Evolutionary conservation across 139 green algal species (phyloP), one percentile per base, ranked within the genome.

Genomic region (Chara braunii): DNA sequence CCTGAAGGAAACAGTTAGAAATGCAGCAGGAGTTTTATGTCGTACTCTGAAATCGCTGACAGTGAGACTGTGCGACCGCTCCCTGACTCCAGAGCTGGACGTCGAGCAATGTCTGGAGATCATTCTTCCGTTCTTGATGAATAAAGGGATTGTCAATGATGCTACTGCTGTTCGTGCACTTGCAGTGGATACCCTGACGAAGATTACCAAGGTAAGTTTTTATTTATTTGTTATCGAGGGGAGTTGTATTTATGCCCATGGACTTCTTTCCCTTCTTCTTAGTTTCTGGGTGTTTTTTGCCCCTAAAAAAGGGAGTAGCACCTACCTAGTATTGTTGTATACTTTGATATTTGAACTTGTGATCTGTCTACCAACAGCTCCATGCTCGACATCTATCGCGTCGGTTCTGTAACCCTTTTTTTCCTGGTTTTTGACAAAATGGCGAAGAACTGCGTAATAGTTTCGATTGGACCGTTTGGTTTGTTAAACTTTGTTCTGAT

Each of bases 1-100:
- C 60, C 80, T 83, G 28, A 83, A 83, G 54, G 77, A 83, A 8
- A 65, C 50, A 3, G 77, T 83, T 29, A 52, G 77, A 40, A n/a
- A 34, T 2, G 54, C 65, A 1, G 75, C 56, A 5, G 37, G 59
- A 30, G 52, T 14, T 3, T 60, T 82, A 29, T 70, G 32, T 36
- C 50, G 62, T 28, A 53, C 70, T 3, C 9, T 75, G n/a, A 55
- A 24, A 12, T 68, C 45, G 12, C 61, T 78, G 23, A 56, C 69
- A 24, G 35, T 78, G 8, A 59, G 74, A 26, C 43, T 81, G 12
- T 68, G 69, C 61, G 68, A 81, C 45, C 35, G 52, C 18, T 28
- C 56, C 24, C 74, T 74, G 3, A 78, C 50, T 24, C 30, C 69
- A 8, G 31, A 28, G 14, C 36, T 45, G 5, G 74, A 74, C 28